These are phyloP conservation scores for Physocladia obscura DNA, from an alignment of 192 early-diverging fungal species.

Conservation along the genomic window DNA sequence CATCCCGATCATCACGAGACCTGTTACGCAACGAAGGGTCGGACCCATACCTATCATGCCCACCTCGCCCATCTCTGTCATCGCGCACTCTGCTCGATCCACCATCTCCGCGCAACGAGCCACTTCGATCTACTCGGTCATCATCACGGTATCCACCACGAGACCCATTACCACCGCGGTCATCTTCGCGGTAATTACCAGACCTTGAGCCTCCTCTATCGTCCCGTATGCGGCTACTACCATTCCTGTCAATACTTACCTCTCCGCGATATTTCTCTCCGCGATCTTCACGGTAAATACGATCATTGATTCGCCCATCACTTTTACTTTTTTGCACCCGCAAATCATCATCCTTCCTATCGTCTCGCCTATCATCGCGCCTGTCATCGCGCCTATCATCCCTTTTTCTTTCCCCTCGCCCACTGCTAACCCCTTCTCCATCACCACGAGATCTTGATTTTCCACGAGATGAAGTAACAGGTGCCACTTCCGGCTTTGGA, in stretches of 20 bases:
- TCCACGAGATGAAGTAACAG: not conserved
- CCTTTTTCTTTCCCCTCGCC: not conserved
- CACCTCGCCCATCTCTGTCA: not conserved
- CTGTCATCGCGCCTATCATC: not conserved
- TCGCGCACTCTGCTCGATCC: not conserved
- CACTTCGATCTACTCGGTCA: not conserved
- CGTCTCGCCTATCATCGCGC: too few relatives aligned
- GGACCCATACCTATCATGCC: not conserved
- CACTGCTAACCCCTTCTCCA: not conserved
- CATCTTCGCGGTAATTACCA: not conserved
- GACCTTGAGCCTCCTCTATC: not conserved
- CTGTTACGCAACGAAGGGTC: not conserved
- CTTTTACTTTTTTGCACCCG: not conserved
- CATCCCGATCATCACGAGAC: slow-evolving; percentile 5
- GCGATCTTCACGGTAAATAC: not conserved
- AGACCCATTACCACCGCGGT: not conserved
- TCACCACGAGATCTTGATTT: not conserved
- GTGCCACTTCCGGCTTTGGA: not conserved
- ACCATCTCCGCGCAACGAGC: not conserved
- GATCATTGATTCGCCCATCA: not conserved
- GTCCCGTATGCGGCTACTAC: not conserved
- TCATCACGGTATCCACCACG: not conserved
- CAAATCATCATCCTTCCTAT: not conserved
- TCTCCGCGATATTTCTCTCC: not conserved
- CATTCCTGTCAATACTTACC: too few relatives aligned